A percentile compares a stretch with the other conserved stretches of the same genome.
Conservation (phyloP, 495 filamentous ascomycete genomes). For the Gamarada debralockiae region DNA sequence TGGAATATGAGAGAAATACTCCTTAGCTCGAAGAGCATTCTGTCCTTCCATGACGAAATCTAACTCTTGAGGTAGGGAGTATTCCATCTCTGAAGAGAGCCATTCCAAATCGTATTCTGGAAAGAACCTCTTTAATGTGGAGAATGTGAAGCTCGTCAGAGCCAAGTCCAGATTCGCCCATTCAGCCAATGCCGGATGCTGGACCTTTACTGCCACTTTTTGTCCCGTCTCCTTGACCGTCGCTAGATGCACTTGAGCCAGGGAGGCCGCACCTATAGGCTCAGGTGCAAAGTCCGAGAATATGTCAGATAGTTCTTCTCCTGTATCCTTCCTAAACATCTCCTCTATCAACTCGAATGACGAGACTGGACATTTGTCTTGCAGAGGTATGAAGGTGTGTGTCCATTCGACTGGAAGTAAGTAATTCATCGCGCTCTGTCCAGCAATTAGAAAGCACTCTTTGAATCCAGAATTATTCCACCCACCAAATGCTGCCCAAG, state of each 20-base stretch:
- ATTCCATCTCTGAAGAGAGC: slow-evolving; percentile 90
- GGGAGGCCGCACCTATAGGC: slow-evolving; percentile 88
- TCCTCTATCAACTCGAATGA: slow-evolving; percentile 82
- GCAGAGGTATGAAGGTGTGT: slow-evolving; percentile 89
- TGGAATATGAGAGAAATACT: slow-evolving; percentile 69
- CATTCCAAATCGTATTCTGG: slow-evolving; percentile 97
- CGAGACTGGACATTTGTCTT: slow-evolving; percentile 93
- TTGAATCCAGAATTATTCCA: background rate
- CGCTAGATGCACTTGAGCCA: slow-evolving; percentile 95
- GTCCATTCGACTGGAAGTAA: slow-evolving; percentile 94
- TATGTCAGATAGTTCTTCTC: slow-evolving; percentile 69
- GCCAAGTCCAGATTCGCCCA: slow-evolving; percentile 89
- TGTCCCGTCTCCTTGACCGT: slow-evolving; percentile 77
- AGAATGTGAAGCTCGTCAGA: slow-evolving; percentile 85
- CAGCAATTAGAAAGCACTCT: slow-evolving; percentile 4
- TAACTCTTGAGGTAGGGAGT: slow-evolving; percentile 84
- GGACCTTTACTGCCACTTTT: slow-evolving; percentile 96
- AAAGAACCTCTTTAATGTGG: slow-evolving; percentile 85
- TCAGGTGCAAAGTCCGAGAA: slow-evolving; percentile 76
- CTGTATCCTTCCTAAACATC: slow-evolving; percentile 84
- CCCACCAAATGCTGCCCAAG: slow-evolving; percentile 84
- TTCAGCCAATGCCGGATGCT: slow-evolving; percentile 86
- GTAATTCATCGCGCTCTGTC: slow-evolving; percentile 87
- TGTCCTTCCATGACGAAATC: slow-evolving; percentile 84
- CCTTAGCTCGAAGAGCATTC: slow-evolving; percentile 74